These are phyloP conservation scores for Bjerkandera adusta DNA, from an alignment of 1,284 basidiomycete genomes.

Conservation along the genomic window DNA sequence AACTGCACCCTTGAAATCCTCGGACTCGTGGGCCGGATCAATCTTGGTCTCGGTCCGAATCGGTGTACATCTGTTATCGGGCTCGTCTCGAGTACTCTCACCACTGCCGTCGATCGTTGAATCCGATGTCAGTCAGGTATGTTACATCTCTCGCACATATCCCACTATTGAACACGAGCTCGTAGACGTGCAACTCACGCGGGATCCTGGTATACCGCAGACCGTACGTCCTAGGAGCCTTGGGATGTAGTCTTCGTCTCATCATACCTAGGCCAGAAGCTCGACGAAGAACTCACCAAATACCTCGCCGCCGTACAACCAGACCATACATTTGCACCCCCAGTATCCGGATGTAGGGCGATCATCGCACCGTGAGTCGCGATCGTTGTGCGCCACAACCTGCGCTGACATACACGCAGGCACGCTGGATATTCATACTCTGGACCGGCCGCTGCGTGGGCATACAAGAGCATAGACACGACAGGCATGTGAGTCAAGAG, in stretches of 20 bases:
- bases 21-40: slow-evolving; percentile 1
- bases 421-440: slow-evolving; percentile 98
- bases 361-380: slow-evolving; percentile 89
- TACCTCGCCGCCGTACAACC: slow-evolving; percentile 67
- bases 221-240: slow-evolving; percentile 58
- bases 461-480: slow-evolving; percentile 87
- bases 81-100: not conserved
- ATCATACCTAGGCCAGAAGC: slow-evolving; percentile 43
- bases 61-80: not conserved
- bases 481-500: slow-evolving; percentile 73
- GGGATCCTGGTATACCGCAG: slow-evolving; percentile 85
- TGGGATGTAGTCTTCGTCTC: too few species aligned
- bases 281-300: slow-evolving; percentile 58
- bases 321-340: slow-evolving; percentile 48
- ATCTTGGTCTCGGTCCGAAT: not conserved
- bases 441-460: slow-evolving; percentile 93
- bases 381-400: slow-evolving; percentile 1
- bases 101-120: not conserved
- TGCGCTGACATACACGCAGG: slow-evolving; percentile 38
- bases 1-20: too few species aligned
- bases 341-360: slow-evolving; percentile 80
- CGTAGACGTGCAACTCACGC: slow-evolving; percentile 78
- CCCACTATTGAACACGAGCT: not conserved
- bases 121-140: slow-evolving; percentile 17
- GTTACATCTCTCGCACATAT: not conserved